Percentiles rank a stretch among this genome's conserved stretches.
These are phyloP conservation scores for Thuja plicata DNA, from an alignment of 83 land plant species.

Conservation along the genomic window DNA sequence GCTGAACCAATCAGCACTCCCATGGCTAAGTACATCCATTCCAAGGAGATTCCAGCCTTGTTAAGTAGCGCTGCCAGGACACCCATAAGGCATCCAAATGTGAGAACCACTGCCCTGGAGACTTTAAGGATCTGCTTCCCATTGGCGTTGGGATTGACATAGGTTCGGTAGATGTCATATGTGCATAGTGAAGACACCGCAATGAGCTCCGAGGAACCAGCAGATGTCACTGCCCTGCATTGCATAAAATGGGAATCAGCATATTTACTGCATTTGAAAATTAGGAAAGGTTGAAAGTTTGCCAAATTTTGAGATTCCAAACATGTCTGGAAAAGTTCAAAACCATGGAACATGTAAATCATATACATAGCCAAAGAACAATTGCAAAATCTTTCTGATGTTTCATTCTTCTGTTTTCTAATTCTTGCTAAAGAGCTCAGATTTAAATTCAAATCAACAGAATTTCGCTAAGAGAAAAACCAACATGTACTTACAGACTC, in stretches of 20 bases:
- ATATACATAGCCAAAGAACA: neutral
- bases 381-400: neutral
- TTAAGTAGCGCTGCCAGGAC: constrained; percentile 82
- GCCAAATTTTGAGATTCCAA: neutral
- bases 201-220: constrained; percentile 92
- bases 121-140: constrained; percentile 85
- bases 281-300: neutral
- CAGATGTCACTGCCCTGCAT: constrained; percentile 96
- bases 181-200: constrained; percentile 95
- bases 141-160: constrained; percentile 82
- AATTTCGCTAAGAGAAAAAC: neutral
- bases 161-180: constrained; percentile 93
- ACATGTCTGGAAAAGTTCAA: neutral
- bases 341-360: neutral
- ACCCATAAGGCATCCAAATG: constrained; percentile 95
- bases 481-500: neutral
- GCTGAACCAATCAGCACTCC: constrained; percentile 97
- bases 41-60: constrained; percentile 93
- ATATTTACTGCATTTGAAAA: neutral
- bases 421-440: neutral
- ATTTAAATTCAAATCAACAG: neutral
- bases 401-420: neutral
- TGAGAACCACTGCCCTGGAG: constrained; percentile 62
- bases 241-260: neutral
- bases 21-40: constrained; percentile 99